Evolutionary conservation across 306 rosid genomes (phyloP).

Genomic region (Albizia julibrissin): DNA sequence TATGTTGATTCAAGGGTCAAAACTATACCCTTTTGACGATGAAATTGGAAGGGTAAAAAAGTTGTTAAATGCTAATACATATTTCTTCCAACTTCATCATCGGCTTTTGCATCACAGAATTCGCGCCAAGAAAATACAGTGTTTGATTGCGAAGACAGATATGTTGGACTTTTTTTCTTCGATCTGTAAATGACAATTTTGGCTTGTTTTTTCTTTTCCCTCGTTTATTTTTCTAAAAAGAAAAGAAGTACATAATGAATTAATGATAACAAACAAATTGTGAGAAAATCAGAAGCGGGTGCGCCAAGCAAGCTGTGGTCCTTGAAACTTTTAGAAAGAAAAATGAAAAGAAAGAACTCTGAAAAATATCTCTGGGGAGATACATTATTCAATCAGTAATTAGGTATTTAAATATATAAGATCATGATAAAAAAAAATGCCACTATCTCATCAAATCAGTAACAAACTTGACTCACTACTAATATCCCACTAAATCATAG

Average conservation of each 20-base stretch:
- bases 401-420: too few relatives aligned
- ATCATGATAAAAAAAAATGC: too few relatives aligned
- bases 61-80: not conserved
- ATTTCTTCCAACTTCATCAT: not conserved
- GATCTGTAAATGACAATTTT: not conserved
- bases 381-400: too few relatives aligned
- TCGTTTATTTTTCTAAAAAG: not conserved
- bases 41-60: not conserved
- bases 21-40: not conserved
- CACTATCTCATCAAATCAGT: too few relatives aligned
- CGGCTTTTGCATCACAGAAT: not conserved
- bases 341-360: too few relatives aligned
- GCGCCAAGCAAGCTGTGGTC: not conserved
- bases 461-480: too few relatives aligned
- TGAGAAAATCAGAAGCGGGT: conserved; percentile 4
- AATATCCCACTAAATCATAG: too few relatives aligned
- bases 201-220: not conserved
- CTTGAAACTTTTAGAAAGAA: too few relatives aligned
- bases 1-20: not conserved
- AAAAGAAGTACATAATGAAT: not conserved
- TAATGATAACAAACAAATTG: not conserved
- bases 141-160: not conserved
- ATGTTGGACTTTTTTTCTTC: not conserved
- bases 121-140: not conserved
- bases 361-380: too few relatives aligned